These are phyloP conservation scores for Serendipita sp. DNA, from an alignment of 768 basidiomycete genomes.

Conservation along the genomic window DNA sequence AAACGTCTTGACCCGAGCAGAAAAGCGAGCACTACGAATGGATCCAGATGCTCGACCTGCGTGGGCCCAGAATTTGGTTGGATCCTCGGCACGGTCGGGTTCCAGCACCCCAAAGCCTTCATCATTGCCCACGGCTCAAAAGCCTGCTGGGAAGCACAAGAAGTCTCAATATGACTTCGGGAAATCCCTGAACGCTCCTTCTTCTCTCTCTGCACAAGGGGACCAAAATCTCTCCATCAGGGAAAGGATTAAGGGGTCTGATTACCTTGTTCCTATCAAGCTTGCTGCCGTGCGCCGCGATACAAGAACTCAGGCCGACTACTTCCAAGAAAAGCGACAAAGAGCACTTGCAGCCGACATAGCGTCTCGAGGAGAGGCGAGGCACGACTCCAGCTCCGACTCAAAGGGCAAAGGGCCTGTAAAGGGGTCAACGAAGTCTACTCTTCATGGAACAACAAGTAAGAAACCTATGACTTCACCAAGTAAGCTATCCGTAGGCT, in stretches of 20 bases:
- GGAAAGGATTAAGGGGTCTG: not conserved
- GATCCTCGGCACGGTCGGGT: not conserved
- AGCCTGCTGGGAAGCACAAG: not conserved
- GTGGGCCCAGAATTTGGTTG: slow-evolving; percentile 3
- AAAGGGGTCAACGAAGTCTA: not conserved
- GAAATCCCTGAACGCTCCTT: not conserved
- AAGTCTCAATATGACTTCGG: not conserved
- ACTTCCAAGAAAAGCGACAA: slow-evolving; percentile 4
- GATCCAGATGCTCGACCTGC: not conserved
- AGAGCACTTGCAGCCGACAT: not conserved
- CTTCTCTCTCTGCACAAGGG: not conserved
- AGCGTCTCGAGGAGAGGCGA: not conserved
- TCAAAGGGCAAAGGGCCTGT: not conserved
- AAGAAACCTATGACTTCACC: not conserved
- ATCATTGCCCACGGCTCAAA: not conserved
- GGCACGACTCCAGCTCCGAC: not conserved
- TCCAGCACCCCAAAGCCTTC: not conserved
- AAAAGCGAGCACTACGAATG: not conserved
- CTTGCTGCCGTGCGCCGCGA: not conserved
- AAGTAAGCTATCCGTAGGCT: not conserved
- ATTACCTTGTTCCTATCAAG: slow-evolving; percentile 1
- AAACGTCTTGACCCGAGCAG: not conserved
- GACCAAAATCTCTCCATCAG: not conserved
- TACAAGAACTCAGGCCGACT: slow-evolving; percentile 1
- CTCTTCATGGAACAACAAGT: not conserved